Conservation (phyloP, 2,329 filamentous ascomycete species). For the Trichoderma pleuroti region DNA sequence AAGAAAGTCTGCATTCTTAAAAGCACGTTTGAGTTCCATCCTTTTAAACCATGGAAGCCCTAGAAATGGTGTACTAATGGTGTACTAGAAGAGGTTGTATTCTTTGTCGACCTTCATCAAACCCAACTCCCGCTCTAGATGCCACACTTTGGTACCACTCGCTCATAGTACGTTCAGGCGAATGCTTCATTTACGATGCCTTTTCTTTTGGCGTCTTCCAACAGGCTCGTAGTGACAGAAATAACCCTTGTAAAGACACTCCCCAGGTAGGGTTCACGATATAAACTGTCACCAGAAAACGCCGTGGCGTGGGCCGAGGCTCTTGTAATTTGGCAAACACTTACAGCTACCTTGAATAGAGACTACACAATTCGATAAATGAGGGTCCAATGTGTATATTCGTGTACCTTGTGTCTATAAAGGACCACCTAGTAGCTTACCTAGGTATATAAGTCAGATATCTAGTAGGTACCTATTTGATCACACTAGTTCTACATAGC, state of each 20-base stretch:
- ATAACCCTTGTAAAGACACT: not conserved
- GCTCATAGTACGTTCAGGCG: not conserved
- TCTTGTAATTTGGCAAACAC: not conserved
- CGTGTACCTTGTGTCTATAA: not conserved
- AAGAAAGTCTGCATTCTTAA: not conserved
- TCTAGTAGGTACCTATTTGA: not conserved
- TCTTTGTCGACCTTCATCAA: not conserved
- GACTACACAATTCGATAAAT: not conserved
- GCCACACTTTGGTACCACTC: too few relatives aligned
- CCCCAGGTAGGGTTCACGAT: not conserved
- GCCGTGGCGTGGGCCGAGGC: not conserved
- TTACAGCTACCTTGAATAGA: not conserved
- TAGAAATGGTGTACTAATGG: not conserved
- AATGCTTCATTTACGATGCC: not conserved
- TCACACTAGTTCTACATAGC: not conserved
- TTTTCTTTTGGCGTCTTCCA: not conserved
- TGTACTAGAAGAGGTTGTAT: not conserved
- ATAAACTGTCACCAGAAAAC: not conserved
- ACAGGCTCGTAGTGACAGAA: not conserved
- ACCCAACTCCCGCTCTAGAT: not conserved
- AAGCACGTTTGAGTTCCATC: not conserved
- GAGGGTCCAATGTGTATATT: not conserved
- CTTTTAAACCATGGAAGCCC: not conserved
- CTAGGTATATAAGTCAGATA: not conserved
- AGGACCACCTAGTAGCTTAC: not conserved